These are phyloP conservation scores for Pseudogymnoascus sp. DNA, from an alignment of 2,329 filamentous ascomycete species.

Conservation along the genomic window DNA sequence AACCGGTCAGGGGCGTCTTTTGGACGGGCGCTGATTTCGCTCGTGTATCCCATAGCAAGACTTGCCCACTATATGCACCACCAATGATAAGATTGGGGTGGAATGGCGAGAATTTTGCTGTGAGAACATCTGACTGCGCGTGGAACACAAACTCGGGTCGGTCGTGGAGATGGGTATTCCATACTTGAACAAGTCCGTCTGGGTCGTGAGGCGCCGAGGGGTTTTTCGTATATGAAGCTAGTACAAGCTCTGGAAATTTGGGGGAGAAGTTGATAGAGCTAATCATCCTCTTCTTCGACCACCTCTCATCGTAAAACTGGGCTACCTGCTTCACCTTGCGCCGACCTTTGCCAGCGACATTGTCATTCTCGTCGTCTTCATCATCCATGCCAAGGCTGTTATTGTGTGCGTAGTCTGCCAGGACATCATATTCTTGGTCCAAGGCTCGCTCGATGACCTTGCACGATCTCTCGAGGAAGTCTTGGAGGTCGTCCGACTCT, in stretches of 20 bases:
- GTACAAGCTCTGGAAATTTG: slow-evolving; percentile 86
- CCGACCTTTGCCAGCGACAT: slow-evolving; percentile 62
- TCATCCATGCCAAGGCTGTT: slow-evolving; percentile 66
- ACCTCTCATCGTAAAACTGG: slow-evolving; percentile 90
- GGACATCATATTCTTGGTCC: slow-evolving; percentile 91
- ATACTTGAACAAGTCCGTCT: slow-evolving; percentile 88
- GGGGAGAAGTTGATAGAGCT: slow-evolving; percentile 92
- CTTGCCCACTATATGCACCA: slow-evolving; percentile 92
- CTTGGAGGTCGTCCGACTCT: slow-evolving; percentile 84
- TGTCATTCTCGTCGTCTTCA: slow-evolving; percentile 71
- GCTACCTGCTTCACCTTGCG: slow-evolving; percentile 77
- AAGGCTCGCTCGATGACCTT: slow-evolving; percentile 95
- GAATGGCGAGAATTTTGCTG: slow-evolving; percentile 96
- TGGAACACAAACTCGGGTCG: slow-evolving; percentile 95
- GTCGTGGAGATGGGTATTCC: slow-evolving; percentile 93
- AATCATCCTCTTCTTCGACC: slow-evolving; percentile 97
- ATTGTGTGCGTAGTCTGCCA: slow-evolving; percentile 86
- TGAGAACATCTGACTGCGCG: slow-evolving; percentile 88
- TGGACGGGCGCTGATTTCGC: slow-evolving; percentile 84
- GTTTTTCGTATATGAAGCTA: slow-evolving; percentile 96
- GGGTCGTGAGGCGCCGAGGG: slow-evolving; percentile 89
- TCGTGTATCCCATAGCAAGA: slow-evolving; percentile 93
- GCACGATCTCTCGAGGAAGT: slow-evolving; percentile 90
- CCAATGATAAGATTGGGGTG: slow-evolving; percentile 95
- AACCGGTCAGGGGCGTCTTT: slow-evolving; percentile 90